These are phyloP conservation scores for Botrytis medusae DNA, from an alignment of 2,329 filamentous ascomycete species.

Conservation along the genomic window DNA sequence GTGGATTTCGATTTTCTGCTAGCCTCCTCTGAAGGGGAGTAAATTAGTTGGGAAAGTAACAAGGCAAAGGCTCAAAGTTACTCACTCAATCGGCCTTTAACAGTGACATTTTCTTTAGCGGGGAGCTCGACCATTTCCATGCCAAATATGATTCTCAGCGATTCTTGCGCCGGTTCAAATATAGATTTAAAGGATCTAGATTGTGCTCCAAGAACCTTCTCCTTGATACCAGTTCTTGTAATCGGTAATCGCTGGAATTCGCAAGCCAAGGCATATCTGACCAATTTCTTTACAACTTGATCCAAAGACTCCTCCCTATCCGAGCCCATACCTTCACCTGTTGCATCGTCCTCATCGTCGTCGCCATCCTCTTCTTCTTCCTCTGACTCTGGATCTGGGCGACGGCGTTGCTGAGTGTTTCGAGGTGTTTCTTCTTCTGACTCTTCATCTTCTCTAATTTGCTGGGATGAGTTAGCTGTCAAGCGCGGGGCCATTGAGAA, in stretches of 20 bases:
- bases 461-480: slow-evolving; percentile 24
- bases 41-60: slow-evolving; percentile 7
- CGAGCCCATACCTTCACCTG: slow-evolving; percentile 30
- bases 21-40: slow-evolving; percentile 31
- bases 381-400: slow-evolving; percentile 27
- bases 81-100: slow-evolving; percentile 74
- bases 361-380: slow-evolving; percentile 32
- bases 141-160: slow-evolving; percentile 74
- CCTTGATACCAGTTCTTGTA: slow-evolving; percentile 60
- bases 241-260: slow-evolving; percentile 63
- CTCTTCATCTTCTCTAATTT: slow-evolving; percentile 32
- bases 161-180: slow-evolving; percentile 73
- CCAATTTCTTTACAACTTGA: slow-evolving; percentile 63
- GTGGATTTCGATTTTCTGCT: slow-evolving; percentile 49
- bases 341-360: slow-evolving; percentile 31
- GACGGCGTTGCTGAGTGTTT: slow-evolving; percentile 32
- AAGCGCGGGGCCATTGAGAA: slow-evolving; percentile 14
- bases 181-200: slow-evolving; percentile 72
- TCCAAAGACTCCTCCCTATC: slow-evolving; percentile 38
- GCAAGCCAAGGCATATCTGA: slow-evolving; percentile 66
- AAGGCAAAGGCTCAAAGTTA: neutral
- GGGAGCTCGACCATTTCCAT: slow-evolving; percentile 90
- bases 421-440: slow-evolving; percentile 33
- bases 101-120: slow-evolving; percentile 73
- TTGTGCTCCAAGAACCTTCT: slow-evolving; percentile 52